Base-by-base conservation (phyloP, 805 yeast species). In the Nakazawaea ishiwadae region DNA sequence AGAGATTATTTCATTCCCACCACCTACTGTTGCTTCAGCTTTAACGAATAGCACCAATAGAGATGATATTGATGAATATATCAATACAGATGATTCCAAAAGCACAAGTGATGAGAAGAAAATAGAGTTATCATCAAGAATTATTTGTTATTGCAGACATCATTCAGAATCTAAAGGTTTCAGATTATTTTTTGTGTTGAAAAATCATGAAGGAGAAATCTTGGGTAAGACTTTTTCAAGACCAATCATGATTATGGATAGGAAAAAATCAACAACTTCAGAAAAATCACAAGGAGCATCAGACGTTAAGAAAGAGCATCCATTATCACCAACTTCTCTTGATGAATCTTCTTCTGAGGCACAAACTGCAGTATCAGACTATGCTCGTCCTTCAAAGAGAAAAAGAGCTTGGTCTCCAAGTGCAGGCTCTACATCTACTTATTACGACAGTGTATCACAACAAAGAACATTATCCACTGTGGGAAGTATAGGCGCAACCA, bases 131-230 rank as follows among this genome's bases (percentile, higher is more conserved):
- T 62, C 74, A 28, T 76, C 96, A 18, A 77, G 99, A 61, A 78
- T 93, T 31, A 91, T 91, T 8, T 91, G 99, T 62, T 91, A 93
- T 59, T 93, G 98, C 64, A 78, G 98, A 49, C 99, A 93, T 62
- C 99, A 93, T 62, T 79, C 80, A 49, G 96, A 90, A 48, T 68
- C 81, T n/a, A 73, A 73, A 31, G 99, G 99, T 1, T 91, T 90
- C 66, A 79, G 77, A 54, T 65, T 85, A 30, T 62, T 86, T 35
- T 77, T 86, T 47, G 76, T 84, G 3, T 55, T 91, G 37, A 81
- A 77, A 47, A 79, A 90, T 58, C 56, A 67, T 42, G 55, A 67
- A 7, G 84, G 81, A 17, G 67, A 71, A 18, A 70, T 88, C 4
- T 71, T 91, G 14, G 96, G 90, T 5, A 81, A 81, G 51, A 77